A percentile compares a stretch with the other conserved stretches of the same genome.
Conservation (phyloP, 2,329 filamentous ascomycete genomes). For the Penicillium brasilianum region DNA sequence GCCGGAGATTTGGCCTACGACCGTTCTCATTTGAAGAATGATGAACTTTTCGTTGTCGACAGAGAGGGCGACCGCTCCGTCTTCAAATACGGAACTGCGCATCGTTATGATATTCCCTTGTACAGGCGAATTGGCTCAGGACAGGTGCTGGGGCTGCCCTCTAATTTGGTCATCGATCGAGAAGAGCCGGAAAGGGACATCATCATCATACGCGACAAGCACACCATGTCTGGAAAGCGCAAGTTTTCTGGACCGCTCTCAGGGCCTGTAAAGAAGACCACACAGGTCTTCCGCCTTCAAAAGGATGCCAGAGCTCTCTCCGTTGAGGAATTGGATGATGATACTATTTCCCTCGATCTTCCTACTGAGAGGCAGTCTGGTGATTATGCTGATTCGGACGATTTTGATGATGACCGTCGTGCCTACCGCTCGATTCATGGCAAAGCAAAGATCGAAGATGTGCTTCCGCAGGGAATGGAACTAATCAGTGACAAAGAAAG, state of each 20-base stretch:
- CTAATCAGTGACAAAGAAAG: constrained; percentile 55
- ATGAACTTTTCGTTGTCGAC: constrained; percentile 66
- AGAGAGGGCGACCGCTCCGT: constrained; percentile 78
- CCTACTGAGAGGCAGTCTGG: constrained; percentile 48
- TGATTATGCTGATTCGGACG: constrained; percentile 33
- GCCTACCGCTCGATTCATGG: constrained; percentile 70
- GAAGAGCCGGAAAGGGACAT: constrained; percentile 54
- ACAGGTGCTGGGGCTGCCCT: constrained; percentile 69
- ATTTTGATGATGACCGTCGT: constrained; percentile 57
- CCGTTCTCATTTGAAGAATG: neutral
- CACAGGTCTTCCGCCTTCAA: constrained; percentile 35
- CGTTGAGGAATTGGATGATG: constrained; percentile 31
- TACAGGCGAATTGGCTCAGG: constrained; percentile 74
- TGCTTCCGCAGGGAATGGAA: constrained; percentile 55
- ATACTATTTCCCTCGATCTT: constrained; percentile 41
- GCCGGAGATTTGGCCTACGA: no score
- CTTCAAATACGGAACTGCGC: constrained; percentile 72
- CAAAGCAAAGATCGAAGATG: constrained; percentile 59
- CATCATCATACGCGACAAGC: constrained; percentile 38
- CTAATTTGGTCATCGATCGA: constrained; percentile 67
- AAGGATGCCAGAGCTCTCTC: constrained; percentile 24
- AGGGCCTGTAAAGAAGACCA: constrained; percentile 28
- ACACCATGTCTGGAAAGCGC: constrained; percentile 20
- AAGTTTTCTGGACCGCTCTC: constrained; percentile 51
- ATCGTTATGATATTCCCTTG: constrained; percentile 71